Base-by-base conservation (phyloP, 31 red algal genomes). In the Porphyra umbilicalis region DNA sequence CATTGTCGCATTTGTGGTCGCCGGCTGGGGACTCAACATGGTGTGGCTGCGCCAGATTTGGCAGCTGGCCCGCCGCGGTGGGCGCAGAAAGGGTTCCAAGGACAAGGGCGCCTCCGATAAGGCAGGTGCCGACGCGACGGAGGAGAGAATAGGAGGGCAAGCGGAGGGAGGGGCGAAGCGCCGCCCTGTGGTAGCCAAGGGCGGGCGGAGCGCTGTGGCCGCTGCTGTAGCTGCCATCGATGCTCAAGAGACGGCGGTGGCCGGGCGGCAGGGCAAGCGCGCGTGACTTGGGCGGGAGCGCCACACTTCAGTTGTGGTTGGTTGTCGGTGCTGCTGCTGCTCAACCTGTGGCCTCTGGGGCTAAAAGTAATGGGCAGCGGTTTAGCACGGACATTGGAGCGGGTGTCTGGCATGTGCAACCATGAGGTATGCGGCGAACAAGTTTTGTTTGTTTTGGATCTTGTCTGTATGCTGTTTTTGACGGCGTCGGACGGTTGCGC, bases 21-120 rank as follows among this genome's bases (percentile, higher is more conserved):
- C 75, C 11, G 91, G 91, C 39, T 93, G 88, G 83, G 38, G 88
- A 32, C 86, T 93, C 36, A 93, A 93, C 46, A 40, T 93, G 75
- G 39, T 82, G 74, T 93, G 91, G 91, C 78, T 93, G 38, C 82
- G 76, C 33, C 86, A 93, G 38, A 93, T 93, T 40, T 90, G 82
- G 36, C 79, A 38, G 36, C 76, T 88, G 25, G 57, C 57, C 57
- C 57, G 30, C 25, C 57, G 57, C 25, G 57, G 57, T 18, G 57
- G 57, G 0, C 57, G 57, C 57, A 71, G 30, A 29, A 71, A 71
- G 57, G n/a, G n/a, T n/a, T n/a, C n/a, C n/a, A n/a, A n/a, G n/a
- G n/a, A n/a, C n/a, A n/a, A n/a, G n/a, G n/a, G n/a, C n/a, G n/a
- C n/a, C n/a, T n/a, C n/a, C n/a, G n/a, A n/a, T n/a, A 71, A 71